phyloP scores from a whole-genome alignment of 352 stramenopile genomes.

The Lagenidium giganteum region DNA sequence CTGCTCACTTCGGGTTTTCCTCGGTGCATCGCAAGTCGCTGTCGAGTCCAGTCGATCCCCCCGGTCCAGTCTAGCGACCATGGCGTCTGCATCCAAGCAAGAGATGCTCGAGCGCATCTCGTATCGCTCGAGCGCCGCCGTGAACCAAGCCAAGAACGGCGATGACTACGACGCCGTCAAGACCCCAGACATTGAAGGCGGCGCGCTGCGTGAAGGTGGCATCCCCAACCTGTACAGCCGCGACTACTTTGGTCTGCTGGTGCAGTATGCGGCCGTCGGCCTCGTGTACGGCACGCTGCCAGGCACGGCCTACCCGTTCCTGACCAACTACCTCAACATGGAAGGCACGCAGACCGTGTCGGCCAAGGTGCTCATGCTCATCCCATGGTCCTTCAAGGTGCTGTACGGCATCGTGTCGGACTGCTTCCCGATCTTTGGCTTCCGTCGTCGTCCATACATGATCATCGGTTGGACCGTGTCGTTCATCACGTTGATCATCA shows the following conservation, averaged over 20 bases:
- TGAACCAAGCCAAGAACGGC: slow-evolving; percentile 5
- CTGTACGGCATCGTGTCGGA: slow-evolving; percentile 23
- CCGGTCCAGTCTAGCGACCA: not conserved
- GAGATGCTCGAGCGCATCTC: slow-evolving; percentile 17
- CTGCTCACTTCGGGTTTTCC: not conserved
- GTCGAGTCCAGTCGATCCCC: not conserved
- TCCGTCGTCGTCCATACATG: slow-evolving; percentile 31
- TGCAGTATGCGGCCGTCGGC: slow-evolving; percentile 18
- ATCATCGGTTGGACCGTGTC: slow-evolving; percentile 24
- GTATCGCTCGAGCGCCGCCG: slow-evolving; percentile 10
- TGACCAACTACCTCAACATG: slow-evolving; percentile 25
- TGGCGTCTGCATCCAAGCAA: slow-evolving; percentile 2
- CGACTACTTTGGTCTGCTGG: slow-evolving; percentile 17
- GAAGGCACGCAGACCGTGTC: slow-evolving; percentile 17
- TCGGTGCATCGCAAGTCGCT: not conserved
- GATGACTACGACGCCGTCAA: slow-evolving; percentile 15
- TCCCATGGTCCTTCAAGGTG: slow-evolving; percentile 30
- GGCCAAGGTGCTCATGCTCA: slow-evolving; percentile 11
- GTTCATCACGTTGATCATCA: slow-evolving; percentile 11
- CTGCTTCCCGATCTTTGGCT: slow-evolving; percentile 23
- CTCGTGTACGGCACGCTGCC: slow-evolving; percentile 18
- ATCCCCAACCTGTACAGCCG: slow-evolving; percentile 14
- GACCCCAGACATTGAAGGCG: slow-evolving; percentile 19
- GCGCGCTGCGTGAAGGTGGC: slow-evolving; percentile 18
- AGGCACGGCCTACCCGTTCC: slow-evolving; percentile 20